Evolutionary conservation across 2,329 filamentous ascomycete genomes (phyloP).

Genomic region (Huntiella savannae): DNA sequence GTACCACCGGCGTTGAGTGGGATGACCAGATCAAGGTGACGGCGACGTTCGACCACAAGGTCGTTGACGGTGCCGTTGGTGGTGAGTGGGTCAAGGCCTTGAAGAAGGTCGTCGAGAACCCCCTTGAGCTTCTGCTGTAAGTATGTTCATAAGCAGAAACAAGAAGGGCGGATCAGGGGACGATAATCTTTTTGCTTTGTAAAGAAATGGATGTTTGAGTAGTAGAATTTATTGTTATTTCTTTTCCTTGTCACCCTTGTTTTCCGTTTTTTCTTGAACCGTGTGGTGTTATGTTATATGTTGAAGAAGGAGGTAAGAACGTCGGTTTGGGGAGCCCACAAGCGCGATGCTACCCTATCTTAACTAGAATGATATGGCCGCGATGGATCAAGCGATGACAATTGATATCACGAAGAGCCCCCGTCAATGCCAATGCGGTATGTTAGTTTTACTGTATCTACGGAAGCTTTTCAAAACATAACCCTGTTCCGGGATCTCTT

Average conservation of each 20-base stretch:
- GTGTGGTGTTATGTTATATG: too few relatives aligned
- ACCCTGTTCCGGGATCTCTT: too few relatives aligned
- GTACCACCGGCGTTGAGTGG: conserved; percentile 57
- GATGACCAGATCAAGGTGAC: conserved; percentile 95
- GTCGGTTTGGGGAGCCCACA: too few relatives aligned
- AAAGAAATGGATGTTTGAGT: background rate
- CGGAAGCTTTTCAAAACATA: too few relatives aligned
- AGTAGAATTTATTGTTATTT: background rate
- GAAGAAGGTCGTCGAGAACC: conserved; percentile 97
- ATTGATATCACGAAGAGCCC: too few relatives aligned
- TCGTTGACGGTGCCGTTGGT: conserved; percentile 88
- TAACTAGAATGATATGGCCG: too few relatives aligned
- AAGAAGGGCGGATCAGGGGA: background rate
- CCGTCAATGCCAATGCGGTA: too few relatives aligned
- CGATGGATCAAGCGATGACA: too few relatives aligned
- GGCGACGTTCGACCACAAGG: conserved; percentile 96
- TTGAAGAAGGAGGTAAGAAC: too few relatives aligned
- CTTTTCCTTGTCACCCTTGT: background rate
- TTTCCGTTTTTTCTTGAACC: background rate
- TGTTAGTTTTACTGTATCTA: too few relatives aligned
- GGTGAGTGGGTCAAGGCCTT: conserved; percentile 92
- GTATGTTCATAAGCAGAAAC: conserved; percentile 3
- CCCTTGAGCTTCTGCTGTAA: conserved; percentile 82
- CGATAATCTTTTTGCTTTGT: too few relatives aligned
- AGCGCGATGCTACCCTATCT: too few relatives aligned